Evolutionary conservation across 257 asterid genomes (phyloP).

Genomic region (Eustoma russellianum): DNA sequence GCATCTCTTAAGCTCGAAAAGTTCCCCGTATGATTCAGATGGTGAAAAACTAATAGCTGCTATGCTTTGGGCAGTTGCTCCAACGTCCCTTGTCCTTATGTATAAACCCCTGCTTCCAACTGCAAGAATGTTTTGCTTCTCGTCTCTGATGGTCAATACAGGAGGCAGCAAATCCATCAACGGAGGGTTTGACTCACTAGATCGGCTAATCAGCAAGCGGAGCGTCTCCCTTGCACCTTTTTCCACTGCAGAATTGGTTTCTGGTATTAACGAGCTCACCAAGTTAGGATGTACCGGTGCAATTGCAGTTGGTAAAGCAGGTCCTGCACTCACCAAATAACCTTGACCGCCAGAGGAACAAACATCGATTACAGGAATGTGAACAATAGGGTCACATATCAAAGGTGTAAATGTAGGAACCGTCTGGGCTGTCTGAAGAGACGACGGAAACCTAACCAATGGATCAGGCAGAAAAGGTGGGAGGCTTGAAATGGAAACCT

Average conservation of each 20-base stretch:
- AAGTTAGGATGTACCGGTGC: slow-evolving; percentile 40
- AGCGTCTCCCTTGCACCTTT: slow-evolving; percentile 84
- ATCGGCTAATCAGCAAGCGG: slow-evolving; percentile 62
- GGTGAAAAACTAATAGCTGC: slow-evolving; percentile 28
- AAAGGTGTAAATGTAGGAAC: slow-evolving; percentile 70
- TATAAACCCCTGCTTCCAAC: slow-evolving; percentile 71
- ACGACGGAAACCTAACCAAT: slow-evolving; percentile 29
- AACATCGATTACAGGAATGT: slow-evolving; percentile 66
- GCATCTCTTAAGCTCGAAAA: neutral
- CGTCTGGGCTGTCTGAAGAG: slow-evolving; percentile 53
- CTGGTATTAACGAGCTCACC: slow-evolving; percentile 38
- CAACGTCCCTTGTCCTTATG: slow-evolving; percentile 39
- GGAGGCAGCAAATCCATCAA: slow-evolving; percentile 54
- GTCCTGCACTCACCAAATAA: slow-evolving; percentile 71
- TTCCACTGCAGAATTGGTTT: slow-evolving; percentile 51
- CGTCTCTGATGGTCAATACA: slow-evolving; percentile 25
- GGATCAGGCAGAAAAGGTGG: slow-evolving; percentile 60
- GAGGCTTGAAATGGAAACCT: slow-evolving; percentile 37
- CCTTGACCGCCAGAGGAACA: slow-evolving; percentile 83
- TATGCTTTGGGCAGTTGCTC: slow-evolving; percentile 14
- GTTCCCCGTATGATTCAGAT: slow-evolving; percentile 1
- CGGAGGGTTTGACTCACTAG: slow-evolving; percentile 49
- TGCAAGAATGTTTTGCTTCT: slow-evolving; percentile 30
- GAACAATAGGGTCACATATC: slow-evolving; percentile 77
- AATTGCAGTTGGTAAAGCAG: slow-evolving; percentile 47